Conservation (phyloP, 129 eudicot genomes). For the Glebionis coronaria region DNA sequence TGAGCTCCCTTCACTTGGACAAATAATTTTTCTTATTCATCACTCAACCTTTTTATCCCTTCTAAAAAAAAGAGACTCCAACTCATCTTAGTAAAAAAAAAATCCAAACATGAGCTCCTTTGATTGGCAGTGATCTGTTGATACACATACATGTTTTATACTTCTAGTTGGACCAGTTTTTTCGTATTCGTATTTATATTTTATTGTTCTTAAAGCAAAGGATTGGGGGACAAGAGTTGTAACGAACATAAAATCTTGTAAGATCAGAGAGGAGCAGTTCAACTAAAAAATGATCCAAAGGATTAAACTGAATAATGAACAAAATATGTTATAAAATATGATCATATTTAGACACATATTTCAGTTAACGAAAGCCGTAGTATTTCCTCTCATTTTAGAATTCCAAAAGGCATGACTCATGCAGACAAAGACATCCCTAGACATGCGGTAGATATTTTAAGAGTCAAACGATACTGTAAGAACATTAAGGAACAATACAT, state of each 20-base stretch:
- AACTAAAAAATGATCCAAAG: not conserved
- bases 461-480: slow-evolving; percentile 4
- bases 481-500: not conserved
- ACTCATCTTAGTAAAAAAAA: not conserved
- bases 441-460: slow-evolving; percentile 5
- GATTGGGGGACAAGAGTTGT: slow-evolving; percentile 3
- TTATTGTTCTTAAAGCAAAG: not conserved
- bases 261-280: slow-evolving; percentile 2
- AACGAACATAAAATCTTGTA: slow-evolving; percentile 1
- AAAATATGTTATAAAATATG: not conserved
- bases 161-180: not conserved
- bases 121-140: not conserved
- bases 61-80: too few species aligned
- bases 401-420: not conserved
- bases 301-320: not conserved
- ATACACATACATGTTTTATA: not conserved
- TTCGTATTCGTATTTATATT: not conserved
- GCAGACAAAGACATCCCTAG: slow-evolving; percentile 1
- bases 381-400: not conserved
- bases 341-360: not conserved
- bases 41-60: too few species aligned
- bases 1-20: too few species aligned
- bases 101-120: not conserved
- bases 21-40: too few species aligned
- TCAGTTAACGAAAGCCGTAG: not conserved